These are phyloP conservation scores for Metrosideros polymorpha DNA, from an alignment of 441 rosid genomes.

Conservation along the genomic window DNA sequence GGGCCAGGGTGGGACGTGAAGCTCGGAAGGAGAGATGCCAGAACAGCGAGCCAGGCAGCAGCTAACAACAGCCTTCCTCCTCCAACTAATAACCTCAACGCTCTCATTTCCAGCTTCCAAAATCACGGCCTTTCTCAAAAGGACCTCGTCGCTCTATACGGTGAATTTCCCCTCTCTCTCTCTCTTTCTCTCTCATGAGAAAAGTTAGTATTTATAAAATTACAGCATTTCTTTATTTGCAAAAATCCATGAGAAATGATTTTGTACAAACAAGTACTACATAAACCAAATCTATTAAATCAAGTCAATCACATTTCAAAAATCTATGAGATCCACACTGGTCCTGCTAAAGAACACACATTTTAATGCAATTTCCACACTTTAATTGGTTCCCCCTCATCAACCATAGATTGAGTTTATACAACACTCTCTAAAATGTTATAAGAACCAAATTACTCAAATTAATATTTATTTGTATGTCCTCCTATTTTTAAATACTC, in stretches of 20 bases:
- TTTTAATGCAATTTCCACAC: neutral
- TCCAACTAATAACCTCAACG: neutral
- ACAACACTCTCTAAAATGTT: neutral
- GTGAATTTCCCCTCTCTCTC: slow-evolving; percentile 7
- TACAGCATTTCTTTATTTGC: no score
- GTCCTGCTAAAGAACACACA: neutral
- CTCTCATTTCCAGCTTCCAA: neutral
- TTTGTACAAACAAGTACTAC: no score
- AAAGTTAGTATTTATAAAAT: no score
- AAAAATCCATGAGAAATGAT: neutral
- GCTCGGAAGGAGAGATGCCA: neutral
- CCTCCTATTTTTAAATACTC: neutral
- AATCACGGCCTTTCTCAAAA: slow-evolving; percentile 32
- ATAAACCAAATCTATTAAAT: neutral
- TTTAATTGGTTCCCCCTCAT: neutral
- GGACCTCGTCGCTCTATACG: slow-evolving; percentile 55
- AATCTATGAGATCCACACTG: neutral
- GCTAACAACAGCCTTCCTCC: neutral
- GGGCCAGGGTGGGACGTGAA: neutral
- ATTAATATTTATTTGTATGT: neutral
- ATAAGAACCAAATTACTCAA: neutral
- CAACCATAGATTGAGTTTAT: neutral
- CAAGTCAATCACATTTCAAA: neutral
- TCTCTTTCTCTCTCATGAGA: neutral
- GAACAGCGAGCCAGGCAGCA: neutral